A percentile compares a stretch with the other conserved stretches of the same genome.
These are phyloP conservation scores for Yamadazyma songkhlaensis DNA, from an alignment of 1,139 yeast genomes.

Conservation along the genomic window DNA sequence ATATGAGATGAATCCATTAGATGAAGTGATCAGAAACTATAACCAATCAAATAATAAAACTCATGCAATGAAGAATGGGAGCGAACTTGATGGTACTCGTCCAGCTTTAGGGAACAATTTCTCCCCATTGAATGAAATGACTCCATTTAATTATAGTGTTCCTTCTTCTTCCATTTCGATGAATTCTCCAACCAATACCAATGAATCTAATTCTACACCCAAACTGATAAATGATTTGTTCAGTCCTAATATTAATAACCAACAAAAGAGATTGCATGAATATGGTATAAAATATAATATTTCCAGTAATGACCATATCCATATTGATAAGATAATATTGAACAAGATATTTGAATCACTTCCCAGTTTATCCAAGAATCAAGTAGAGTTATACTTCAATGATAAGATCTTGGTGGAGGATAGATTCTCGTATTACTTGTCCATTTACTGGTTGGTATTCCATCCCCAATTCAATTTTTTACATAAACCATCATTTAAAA, in stretches of 20 bases:
- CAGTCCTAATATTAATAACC: constrained; percentile 14
- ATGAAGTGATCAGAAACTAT: constrained; percentile 27
- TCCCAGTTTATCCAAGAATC: constrained; percentile 15
- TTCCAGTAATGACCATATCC: constrained; percentile 25
- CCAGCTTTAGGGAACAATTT: neutral
- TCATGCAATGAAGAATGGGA: neutral
- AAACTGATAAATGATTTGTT: constrained; percentile 15
- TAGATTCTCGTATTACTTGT: constrained; percentile 30
- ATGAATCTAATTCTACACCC: constrained; percentile 30
- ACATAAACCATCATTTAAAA: constrained; percentile 62
- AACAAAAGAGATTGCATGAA: constrained; percentile 11
- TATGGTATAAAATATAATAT: constrained; percentile 20
- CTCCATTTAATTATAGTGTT: constrained; percentile 12
- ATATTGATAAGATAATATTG: constrained; percentile 22
- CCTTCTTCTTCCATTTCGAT: constrained; percentile 27
- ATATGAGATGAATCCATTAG: constrained; percentile 39
- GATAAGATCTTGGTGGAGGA: constrained; percentile 24
- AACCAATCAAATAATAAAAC: constrained; percentile 6
- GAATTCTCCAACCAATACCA: constrained; percentile 36
- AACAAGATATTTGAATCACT: constrained; percentile 16
- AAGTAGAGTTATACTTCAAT: constrained; percentile 21
- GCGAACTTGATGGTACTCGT: no score
- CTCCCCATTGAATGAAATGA: constrained; percentile 2
- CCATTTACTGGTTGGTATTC: constrained; percentile 55
- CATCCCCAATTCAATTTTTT: constrained; percentile 63